phyloP scores from a whole-genome alignment of 257 asterid species.

The Nicotiana paniculata region DNA sequence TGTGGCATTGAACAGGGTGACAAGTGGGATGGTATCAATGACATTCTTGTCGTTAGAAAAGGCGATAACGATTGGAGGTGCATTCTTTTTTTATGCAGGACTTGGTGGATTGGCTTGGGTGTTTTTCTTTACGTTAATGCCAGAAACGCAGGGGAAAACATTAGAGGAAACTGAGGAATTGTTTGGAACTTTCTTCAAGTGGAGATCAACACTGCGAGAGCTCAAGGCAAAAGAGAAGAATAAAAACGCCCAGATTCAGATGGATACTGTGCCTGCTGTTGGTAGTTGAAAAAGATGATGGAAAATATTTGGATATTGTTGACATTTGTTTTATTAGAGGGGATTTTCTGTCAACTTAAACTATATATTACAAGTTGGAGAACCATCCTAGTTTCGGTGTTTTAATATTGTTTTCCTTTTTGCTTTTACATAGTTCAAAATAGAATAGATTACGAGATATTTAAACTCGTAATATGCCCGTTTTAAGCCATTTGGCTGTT shows the following conservation, averaged over 20 bases:
- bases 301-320: not conserved
- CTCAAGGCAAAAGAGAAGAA: slow-evolving; percentile 1
- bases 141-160: slow-evolving; percentile 13
- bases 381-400: not conserved
- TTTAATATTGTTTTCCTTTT: too few species aligned
- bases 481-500: too few species aligned
- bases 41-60: slow-evolving; percentile 7
- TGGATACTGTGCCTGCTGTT: not conserved
- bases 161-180: slow-evolving; percentile 7
- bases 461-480: not conserved
- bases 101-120: slow-evolving; percentile 8
- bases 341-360: not conserved
- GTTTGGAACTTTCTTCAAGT: slow-evolving; percentile 12
- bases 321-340: not conserved
- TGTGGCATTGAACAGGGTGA: not conserved
- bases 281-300: not conserved
- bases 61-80: not conserved
- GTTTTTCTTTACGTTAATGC: slow-evolving; percentile 3
- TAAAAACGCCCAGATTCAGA: not conserved
- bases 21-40: slow-evolving; percentile 8
- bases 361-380: not conserved
- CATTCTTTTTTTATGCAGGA: slow-evolving; percentile 3
- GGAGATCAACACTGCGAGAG: slow-evolving; percentile 1
- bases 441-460: not conserved
- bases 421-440: too few species aligned